A percentile compares a stretch with the other conserved stretches of the same genome.
Evolutionary conservation across 257 asterid species (phyloP).

Genomic region (Scutellaria galericulata): DNA sequence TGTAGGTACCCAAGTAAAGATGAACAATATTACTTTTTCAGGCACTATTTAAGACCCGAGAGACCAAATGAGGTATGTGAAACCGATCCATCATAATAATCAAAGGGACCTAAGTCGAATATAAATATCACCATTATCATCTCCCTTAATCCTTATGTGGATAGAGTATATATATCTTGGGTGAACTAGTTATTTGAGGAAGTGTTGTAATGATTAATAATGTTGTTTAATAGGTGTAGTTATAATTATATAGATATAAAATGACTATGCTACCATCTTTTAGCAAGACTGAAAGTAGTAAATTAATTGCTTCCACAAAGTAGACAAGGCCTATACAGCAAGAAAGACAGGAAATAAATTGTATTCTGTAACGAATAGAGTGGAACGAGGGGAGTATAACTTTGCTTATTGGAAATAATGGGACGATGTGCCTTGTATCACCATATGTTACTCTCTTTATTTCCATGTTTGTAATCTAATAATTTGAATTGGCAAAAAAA

Average conservation of each 20-base stretch:
- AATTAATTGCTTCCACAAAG: too few relatives aligned
- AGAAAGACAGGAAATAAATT: too few relatives aligned
- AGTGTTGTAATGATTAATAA: too few relatives aligned
- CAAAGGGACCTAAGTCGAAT: slow-evolving; percentile 4
- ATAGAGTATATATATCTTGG: too few relatives aligned
- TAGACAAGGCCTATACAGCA: too few relatives aligned
- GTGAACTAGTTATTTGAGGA: too few relatives aligned
- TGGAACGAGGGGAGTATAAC: too few relatives aligned
- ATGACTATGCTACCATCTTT: too few relatives aligned
- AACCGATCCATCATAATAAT: slow-evolving; percentile 8
- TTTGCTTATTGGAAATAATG: background rate
- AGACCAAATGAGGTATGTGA: slow-evolving; percentile 64
- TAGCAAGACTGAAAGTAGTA: too few relatives aligned
- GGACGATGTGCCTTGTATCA: background rate
- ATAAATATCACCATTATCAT: slow-evolving; percentile 11
- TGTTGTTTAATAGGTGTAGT: too few relatives aligned
- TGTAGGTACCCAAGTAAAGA: slow-evolving; percentile 78
- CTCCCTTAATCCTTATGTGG: background rate
- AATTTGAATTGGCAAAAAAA: slow-evolving; percentile 19
- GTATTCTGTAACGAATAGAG: too few relatives aligned
- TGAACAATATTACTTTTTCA: slow-evolving; percentile 78
- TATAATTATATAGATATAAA: too few relatives aligned
- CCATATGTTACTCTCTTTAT: background rate
- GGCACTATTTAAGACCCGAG: slow-evolving; percentile 77
- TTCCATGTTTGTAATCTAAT: slow-evolving; percentile 13